A percentile compares a stretch with the other conserved stretches of the same genome.
phyloP scores from a whole-genome alignment of 2,329 filamentous ascomycete species.

The Aspergillus sp. region DNA sequence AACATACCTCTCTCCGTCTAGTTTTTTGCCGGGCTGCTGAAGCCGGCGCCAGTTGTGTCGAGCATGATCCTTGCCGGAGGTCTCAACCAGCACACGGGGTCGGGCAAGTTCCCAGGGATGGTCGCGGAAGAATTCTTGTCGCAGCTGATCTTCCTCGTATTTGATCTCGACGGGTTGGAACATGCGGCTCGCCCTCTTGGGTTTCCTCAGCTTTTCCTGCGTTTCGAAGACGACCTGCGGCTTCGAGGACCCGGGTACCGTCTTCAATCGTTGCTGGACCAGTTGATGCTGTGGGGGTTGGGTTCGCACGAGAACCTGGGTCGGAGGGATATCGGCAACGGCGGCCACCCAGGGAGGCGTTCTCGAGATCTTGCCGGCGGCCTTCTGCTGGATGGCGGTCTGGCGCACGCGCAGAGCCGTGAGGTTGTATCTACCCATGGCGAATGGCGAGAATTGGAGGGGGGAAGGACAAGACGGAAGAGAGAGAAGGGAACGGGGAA shows the following conservation, averaged over 20 bases:
- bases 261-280: constrained; percentile 39
- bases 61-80: constrained; percentile 77
- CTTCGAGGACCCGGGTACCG: constrained; percentile 26
- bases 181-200: constrained; percentile 68
- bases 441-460: constrained; percentile 7
- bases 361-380: constrained; percentile 34
- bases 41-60: constrained; percentile 77
- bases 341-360: constrained; percentile 57
- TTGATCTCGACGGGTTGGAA: constrained; percentile 76
- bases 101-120: constrained; percentile 97
- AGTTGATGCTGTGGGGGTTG: constrained; percentile 50
- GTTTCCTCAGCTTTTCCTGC: constrained; percentile 43
- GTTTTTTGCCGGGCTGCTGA: constrained; percentile 68
- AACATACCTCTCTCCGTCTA: constrained; percentile 80
- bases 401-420: constrained; percentile 47
- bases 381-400: constrained; percentile 40
- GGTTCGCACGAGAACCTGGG: constrained; percentile 59
- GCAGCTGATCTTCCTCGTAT: constrained; percentile 81
- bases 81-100: constrained; percentile 79
- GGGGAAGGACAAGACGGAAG: neutral
- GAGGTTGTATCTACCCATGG: constrained; percentile 49
- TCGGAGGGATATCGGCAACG: constrained; percentile 58
- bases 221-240: constrained; percentile 38
- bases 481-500: neutral
- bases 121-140: constrained; percentile 81